Evolutionary conservation across 2,329 filamentous ascomycete species (phyloP).

Genomic region (Penicillium sp.): DNA sequence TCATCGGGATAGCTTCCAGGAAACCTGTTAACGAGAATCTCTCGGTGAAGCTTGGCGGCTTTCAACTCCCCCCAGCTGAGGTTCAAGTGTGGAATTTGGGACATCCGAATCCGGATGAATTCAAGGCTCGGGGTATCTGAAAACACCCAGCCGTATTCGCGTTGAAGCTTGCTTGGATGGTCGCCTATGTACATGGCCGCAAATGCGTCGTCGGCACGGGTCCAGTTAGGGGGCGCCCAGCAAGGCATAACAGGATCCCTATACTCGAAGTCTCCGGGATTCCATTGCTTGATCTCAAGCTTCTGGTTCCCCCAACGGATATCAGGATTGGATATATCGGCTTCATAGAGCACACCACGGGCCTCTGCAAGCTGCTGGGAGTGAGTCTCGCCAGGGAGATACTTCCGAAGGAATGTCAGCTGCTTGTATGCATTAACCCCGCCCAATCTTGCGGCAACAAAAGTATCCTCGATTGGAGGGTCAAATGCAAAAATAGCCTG

Average conservation of each 20-base stretch:
- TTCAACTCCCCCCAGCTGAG: constrained; percentile 15
- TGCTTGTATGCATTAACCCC: constrained; percentile 20
- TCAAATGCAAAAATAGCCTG: constrained; percentile 22
- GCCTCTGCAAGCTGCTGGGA: constrained; percentile 23
- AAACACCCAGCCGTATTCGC: constrained; percentile 17
- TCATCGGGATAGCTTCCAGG: not conserved
- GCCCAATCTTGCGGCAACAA: constrained; percentile 19
- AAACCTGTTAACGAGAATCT: not conserved
- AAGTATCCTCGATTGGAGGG: constrained; percentile 17
- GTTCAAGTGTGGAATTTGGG: constrained; percentile 20
- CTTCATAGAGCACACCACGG: constrained; percentile 20
- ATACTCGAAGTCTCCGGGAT: constrained; percentile 13
- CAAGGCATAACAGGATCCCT: constrained; percentile 13
- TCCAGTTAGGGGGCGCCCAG: constrained; percentile 15
- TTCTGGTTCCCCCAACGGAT: constrained; percentile 16
- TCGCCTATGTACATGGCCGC: constrained; percentile 21
- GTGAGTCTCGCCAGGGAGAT: constrained; percentile 23
- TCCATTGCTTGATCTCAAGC: constrained; percentile 13
- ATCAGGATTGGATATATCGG: constrained; percentile 17
- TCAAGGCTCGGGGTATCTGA: constrained; percentile 9
- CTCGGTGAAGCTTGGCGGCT: constrained; percentile 3
- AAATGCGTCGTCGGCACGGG: constrained; percentile 19
- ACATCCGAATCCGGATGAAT: constrained; percentile 24
- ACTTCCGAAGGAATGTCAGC: constrained; percentile 19
- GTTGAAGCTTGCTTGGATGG: constrained; percentile 14